Conservation (phyloP, 129 eudicot genomes). For the Pittosporum tobira region DNA sequence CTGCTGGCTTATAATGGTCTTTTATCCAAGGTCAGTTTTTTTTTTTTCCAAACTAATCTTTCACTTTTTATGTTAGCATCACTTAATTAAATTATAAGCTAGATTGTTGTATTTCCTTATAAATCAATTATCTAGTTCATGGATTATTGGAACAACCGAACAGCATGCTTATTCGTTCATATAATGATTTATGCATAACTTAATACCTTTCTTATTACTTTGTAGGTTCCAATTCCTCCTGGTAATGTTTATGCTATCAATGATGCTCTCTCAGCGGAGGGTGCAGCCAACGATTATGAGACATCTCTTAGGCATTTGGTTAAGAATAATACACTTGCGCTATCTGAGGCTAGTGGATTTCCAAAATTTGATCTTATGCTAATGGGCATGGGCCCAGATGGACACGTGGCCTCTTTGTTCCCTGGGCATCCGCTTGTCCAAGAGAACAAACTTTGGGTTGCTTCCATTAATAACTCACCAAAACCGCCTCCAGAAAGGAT, state of each 20-base stretch:
- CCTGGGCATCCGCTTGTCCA: slow-evolving; percentile 39
- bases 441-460: slow-evolving; percentile 34
- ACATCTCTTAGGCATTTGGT: slow-evolving; percentile 32
- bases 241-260: slow-evolving; percentile 39
- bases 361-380: slow-evolving; percentile 48
- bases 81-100: background rate
- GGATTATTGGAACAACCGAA: background rate
- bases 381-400: slow-evolving; percentile 48
- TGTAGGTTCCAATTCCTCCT: slow-evolving; percentile 34
- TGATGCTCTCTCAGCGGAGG: slow-evolving; percentile 44
- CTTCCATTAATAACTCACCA: slow-evolving; percentile 41
- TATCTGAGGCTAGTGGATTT: slow-evolving; percentile 18
- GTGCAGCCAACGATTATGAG: slow-evolving; percentile 47
- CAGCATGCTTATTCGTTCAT: too few relatives aligned
- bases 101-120: background rate
- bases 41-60: background rate
- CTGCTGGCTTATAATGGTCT: slow-evolving; percentile 36
- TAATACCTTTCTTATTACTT: background rate
- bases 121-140: background rate
- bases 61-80: background rate
- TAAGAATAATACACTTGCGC: slow-evolving; percentile 15
- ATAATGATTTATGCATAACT: background rate
- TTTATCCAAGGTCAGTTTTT: slow-evolving; percentile 37
- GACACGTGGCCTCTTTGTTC: slow-evolving; percentile 42
- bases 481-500: slow-evolving; percentile 45